Conservation (phyloP, 2,329 filamentous ascomycete species). For the Penicillium rolfsii region DNA sequence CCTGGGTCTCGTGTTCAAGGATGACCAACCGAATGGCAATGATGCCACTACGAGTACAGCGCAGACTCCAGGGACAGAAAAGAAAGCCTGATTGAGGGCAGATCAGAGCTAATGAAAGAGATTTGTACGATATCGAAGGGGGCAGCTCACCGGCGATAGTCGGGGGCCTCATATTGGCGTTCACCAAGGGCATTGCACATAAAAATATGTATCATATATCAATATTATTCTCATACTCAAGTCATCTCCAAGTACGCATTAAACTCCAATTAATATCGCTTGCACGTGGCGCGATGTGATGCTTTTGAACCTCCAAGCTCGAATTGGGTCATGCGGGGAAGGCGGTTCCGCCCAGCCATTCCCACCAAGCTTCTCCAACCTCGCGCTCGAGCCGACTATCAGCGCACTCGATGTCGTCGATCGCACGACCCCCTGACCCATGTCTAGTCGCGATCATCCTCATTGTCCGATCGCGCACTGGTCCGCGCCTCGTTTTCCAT, state of each 20-base stretch:
- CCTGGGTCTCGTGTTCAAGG: conserved; percentile 71
- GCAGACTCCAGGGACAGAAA: conserved; percentile 11
- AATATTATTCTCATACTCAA: background rate
- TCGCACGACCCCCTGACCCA: conserved; percentile 55
- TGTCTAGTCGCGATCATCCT: conserved; percentile 71
- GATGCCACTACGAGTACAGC: conserved; percentile 2
- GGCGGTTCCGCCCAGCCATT: conserved; percentile 24
- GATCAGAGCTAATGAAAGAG: background rate
- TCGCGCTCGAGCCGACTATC: conserved; percentile 9
- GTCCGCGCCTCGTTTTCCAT: conserved; percentile 82
- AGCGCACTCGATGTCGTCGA: conserved; percentile 47
- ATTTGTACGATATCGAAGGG: conserved; percentile 26
- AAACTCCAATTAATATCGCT: background rate
- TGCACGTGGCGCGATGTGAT: background rate
- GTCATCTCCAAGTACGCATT: background rate
- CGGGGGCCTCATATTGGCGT: conserved; percentile 17
- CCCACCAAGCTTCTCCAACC: conserved; percentile 24
- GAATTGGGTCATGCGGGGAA: conserved; percentile 25
- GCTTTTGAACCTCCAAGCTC: conserved; percentile 2
- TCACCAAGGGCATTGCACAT: conserved; percentile 27
- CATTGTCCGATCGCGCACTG: conserved; percentile 74
- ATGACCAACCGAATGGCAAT: conserved; percentile 29
- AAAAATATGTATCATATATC: conserved; percentile 20
- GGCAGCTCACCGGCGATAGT: conserved; percentile 10
- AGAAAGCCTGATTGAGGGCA: conserved; percentile 15